Conservation (phyloP, 257 asterid species). For the Rhazya stricta region DNA sequence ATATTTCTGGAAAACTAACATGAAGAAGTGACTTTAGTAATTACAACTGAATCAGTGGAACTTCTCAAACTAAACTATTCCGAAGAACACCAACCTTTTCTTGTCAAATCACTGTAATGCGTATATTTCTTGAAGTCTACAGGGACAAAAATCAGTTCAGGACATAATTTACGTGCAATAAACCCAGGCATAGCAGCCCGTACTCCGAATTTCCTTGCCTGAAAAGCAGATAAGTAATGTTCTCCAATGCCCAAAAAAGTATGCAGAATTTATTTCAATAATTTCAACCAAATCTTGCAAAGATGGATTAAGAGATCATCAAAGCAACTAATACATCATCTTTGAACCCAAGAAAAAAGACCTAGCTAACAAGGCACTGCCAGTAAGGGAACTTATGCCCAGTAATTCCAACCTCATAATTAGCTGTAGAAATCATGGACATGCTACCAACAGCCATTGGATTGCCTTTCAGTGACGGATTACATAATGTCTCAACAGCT, state of each 20-base stretch:
- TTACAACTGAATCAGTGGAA: constrained; percentile 12
- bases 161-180: constrained; percentile 87
- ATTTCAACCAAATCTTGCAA: background rate
- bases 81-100: constrained; percentile 56
- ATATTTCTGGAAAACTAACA: constrained; percentile 67
- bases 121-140: constrained; percentile 77
- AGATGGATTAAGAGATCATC: background rate
- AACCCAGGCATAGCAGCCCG: constrained; percentile 99
- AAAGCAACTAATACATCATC: background rate
- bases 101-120: constrained; percentile 70
- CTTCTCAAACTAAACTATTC: constrained; percentile 13
- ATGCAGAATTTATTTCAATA: background rate
- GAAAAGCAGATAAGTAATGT: constrained; percentile 24
- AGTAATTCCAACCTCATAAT: constrained; percentile 70
- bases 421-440: constrained; percentile 97
- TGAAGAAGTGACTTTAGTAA: constrained; percentile 21
- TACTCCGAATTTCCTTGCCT: constrained; percentile 95
- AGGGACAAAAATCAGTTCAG: constrained; percentile 74
- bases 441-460: constrained; percentile 97
- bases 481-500: constrained; percentile 74
- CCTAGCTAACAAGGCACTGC: background rate
- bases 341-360: background rate
- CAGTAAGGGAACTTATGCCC: constrained; percentile 6
- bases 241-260: constrained; percentile 14
- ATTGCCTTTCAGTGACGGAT: constrained; percentile 70